phyloP scores from a whole-genome alignment of 2,329 filamentous ascomycete species.

The Colletotrichum godetiae region DNA sequence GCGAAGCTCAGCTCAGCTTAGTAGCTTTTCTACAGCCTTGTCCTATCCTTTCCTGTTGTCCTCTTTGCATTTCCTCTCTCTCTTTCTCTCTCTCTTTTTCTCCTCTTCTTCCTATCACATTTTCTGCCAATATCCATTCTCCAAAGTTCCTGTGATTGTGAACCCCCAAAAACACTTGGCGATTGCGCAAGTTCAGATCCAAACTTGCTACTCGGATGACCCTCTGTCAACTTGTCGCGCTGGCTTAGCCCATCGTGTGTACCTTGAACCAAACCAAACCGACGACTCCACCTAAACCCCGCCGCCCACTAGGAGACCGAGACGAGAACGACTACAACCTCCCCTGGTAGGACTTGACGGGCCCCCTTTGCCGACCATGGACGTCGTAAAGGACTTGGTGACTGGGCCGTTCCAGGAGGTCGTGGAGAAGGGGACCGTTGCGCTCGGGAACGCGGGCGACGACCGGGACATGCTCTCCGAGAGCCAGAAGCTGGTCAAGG shows the following conservation, averaged over 20 bases:
- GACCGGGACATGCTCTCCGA: constrained; percentile 61
- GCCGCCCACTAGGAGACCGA: neutral
- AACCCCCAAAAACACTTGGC: neutral
- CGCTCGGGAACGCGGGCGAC: constrained; percentile 59
- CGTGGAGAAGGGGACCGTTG: constrained; percentile 60
- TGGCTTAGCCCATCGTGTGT: neutral
- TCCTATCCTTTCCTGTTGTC: neutral
- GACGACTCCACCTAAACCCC: neutral
- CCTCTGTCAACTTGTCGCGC: neutral
- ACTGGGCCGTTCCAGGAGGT: constrained; percentile 64
- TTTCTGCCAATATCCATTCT: neutral
- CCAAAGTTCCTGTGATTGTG: neutral
- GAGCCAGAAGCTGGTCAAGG: constrained; percentile 58
- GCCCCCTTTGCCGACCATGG: constrained; percentile 44
- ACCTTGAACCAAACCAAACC: neutral
- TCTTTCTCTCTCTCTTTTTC: neutral
- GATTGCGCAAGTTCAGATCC: neutral
- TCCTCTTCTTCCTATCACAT: neutral
- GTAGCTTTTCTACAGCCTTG: neutral
- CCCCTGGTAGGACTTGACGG: neutral
- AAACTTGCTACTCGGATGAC: neutral
- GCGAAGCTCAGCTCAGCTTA: constrained; percentile 14
- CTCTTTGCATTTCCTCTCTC: neutral
- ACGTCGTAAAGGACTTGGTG: constrained; percentile 56
- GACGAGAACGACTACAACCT: neutral